Percentiles rank a stretch among this genome's conserved stretches.
phyloP scores from a whole-genome alignment of 371 early-diverging fungal genomes.

The Mortierella sp. region DNA sequence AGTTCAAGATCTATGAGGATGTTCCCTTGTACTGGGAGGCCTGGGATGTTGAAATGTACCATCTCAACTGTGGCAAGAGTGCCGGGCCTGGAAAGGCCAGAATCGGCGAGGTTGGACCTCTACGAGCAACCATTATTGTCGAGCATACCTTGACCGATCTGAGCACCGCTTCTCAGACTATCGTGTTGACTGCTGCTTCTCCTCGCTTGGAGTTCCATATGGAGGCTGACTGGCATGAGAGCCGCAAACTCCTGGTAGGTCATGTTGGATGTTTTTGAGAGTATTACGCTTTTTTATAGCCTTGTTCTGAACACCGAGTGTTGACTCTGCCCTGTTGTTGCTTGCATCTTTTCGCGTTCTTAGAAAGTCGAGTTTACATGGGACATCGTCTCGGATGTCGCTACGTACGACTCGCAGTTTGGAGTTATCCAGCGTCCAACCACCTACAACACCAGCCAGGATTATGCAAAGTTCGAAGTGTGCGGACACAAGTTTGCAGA shows the following conservation, averaged over 20 bases:
- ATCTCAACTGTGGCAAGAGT: slow-evolving; percentile 84
- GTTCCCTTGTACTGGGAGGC: slow-evolving; percentile 65
- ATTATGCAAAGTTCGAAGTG: slow-evolving; percentile 95
- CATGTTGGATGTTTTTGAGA: neutral
- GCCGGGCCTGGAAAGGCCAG: slow-evolving; percentile 55
- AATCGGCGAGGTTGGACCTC: slow-evolving; percentile 83
- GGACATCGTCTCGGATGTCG: slow-evolving; percentile 85
- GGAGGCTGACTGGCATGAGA: slow-evolving; percentile 94
- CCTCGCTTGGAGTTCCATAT: slow-evolving; percentile 88
- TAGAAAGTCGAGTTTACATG: slow-evolving; percentile 94
- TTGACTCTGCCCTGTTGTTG: too few species aligned
- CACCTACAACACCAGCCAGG: slow-evolving; percentile 94
- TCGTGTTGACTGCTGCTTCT: slow-evolving; percentile 80
- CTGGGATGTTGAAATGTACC: slow-evolving; percentile 90
- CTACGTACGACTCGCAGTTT: slow-evolving; percentile 97
- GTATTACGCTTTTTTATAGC: neutral
- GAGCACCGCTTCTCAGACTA: slow-evolving; percentile 81
- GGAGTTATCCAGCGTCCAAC: slow-evolving; percentile 94
- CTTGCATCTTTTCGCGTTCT: slow-evolving; percentile 15
- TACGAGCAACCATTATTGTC: slow-evolving; percentile 81
- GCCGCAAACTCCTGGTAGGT: slow-evolving; percentile 81
- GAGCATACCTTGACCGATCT: slow-evolving; percentile 73
- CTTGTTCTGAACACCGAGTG: too few species aligned
- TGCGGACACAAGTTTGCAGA: slow-evolving; percentile 98
- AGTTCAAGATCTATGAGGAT: slow-evolving; percentile 90